A percentile compares a stretch with the other conserved stretches of the same genome.
These are phyloP conservation scores for Heimioporus sp. DNA, from an alignment of 768 basidiomycete genomes.

Conservation along the genomic window DNA sequence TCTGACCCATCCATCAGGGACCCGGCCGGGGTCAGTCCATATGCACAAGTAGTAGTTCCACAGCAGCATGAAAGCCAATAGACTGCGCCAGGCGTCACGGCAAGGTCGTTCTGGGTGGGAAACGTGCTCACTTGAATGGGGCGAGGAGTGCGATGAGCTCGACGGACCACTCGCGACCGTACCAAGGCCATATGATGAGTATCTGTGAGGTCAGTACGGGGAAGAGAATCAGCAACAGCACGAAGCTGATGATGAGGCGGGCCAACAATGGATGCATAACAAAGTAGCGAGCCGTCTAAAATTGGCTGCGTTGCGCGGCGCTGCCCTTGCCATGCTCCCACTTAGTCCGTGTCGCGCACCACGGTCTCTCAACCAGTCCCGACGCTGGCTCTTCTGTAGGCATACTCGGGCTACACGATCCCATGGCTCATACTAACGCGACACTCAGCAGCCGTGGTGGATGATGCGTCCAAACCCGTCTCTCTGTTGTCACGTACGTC, in stretches of 20 bases:
- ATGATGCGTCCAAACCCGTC: background rate
- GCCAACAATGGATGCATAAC: constrained; percentile 51
- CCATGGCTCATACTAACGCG: too few relatives aligned
- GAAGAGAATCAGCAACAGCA: constrained; percentile 75
- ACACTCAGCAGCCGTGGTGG: background rate
- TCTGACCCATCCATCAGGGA: constrained; percentile 77
- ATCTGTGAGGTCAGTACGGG: constrained; percentile 88
- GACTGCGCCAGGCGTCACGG: constrained; percentile 38
- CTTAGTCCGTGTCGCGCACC: background rate
- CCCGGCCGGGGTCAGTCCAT: constrained; percentile 77
- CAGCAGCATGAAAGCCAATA: constrained; percentile 71
- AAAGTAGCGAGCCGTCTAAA: constrained; percentile 9
- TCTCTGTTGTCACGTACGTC: constrained; percentile 23
- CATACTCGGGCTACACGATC: background rate
- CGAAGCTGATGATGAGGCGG: constrained; percentile 62
- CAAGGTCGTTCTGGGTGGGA: constrained; percentile 3
- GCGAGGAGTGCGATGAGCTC: constrained; percentile 73
- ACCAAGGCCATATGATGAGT: constrained; percentile 93
- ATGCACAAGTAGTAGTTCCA: constrained; percentile 91
- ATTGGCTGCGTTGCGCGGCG: constrained; percentile 2
- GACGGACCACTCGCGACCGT: constrained; percentile 68
- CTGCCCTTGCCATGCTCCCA: constrained; percentile 17
- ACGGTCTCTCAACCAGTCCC: background rate
- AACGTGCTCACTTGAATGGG: constrained; percentile 83
- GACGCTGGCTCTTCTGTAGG: constrained; percentile 1